Base-by-base conservation (phyloP, 805 yeast species). In the Sugiyamaella chiloensis region DNA sequence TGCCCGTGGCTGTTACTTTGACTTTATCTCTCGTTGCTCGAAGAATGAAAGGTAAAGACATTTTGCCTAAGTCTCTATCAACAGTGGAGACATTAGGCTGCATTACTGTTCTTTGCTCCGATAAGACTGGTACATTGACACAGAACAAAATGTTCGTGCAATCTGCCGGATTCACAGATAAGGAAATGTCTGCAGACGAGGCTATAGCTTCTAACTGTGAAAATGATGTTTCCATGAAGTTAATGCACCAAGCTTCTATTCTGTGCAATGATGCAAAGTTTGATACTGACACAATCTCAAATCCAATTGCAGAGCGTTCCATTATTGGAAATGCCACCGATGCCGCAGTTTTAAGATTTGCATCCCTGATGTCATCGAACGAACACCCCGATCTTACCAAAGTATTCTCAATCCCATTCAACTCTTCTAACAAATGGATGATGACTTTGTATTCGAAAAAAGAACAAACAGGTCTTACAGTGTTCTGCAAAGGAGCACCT, bases 71-170 rank as follows among this genome's bases (percentile, higher is more conserved):
- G 52, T 63, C 74, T 2, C 61, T 76, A 44, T 60, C 75, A 12
- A 70, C 73, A 21, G 76, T 77, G 23, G 84, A 79, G 59, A 79
- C 83, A 14, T 65, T 79, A 53, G 85, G 83, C 12, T 70, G 78
- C 12, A 76, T 78, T 19, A 74, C 75, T 57, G 79, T 82, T 70
- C 48, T 75, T 66, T 64, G 81, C 77, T 44, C 72, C 62, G 65
- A 77, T 74, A 56, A 76, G 70, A 50, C 80, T 66, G 73, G 73
- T 9, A 68, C 73, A 60, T 44, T 78, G 41, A 78, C 83, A 23
- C 68, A 75, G 53, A 77, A 77, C 58, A 67, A 68, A 48, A 75
- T 77, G 52, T 56, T 58, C 2, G 63, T 57, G 3, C 41, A 23
- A 8, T 31, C 51, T 2, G 48, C 44, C 21, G 54, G 52, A 5